Evolutionary conservation across 2,329 filamentous ascomycete species (phyloP).

Genomic region (Arthroderma sp.): DNA sequence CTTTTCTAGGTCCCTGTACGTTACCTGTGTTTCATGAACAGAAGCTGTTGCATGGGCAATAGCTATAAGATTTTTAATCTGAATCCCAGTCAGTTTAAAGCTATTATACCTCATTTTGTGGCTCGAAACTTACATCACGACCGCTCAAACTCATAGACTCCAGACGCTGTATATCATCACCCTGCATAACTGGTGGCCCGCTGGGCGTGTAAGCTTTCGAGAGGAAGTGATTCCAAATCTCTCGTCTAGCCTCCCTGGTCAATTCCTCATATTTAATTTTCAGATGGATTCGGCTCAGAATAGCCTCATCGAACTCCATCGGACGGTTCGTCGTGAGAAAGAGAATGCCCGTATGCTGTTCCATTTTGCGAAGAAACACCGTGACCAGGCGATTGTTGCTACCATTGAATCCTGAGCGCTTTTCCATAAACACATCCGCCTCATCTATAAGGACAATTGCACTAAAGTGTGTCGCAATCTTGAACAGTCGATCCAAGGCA

Average conservation of each 20-base stretch:
- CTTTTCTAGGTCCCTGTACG: too few relatives aligned
- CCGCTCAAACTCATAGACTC: too few relatives aligned
- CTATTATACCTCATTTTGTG: too few relatives aligned
- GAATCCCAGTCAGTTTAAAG: too few relatives aligned
- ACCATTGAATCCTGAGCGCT: conserved; percentile 13
- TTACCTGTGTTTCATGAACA: too few relatives aligned
- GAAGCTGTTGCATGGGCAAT: too few relatives aligned
- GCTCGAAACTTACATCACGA: too few relatives aligned
- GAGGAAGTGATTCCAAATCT: conserved; percentile 6
- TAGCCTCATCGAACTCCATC: conserved; percentile 4
- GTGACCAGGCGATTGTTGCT: conserved; percentile 16
- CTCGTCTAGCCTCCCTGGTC: conserved; percentile 1
- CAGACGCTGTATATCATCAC: too few relatives aligned
- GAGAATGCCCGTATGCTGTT: conserved; percentile 27
- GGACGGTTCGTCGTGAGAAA: conserved; percentile 9
- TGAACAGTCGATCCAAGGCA: conserved; percentile 15
- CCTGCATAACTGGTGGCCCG: too few relatives aligned
- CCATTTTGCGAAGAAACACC: conserved; percentile 27
- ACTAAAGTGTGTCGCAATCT: conserved; percentile 23
- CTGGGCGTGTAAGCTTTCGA: too few relatives aligned
- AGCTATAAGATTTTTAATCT: too few relatives aligned
- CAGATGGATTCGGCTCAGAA: conserved; percentile 7
- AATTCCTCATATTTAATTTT: conserved; percentile 7
- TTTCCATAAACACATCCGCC: conserved; percentile 25
- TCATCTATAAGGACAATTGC: conserved; percentile 33